Percentiles rank a stretch among this genome's conserved stretches.
These are phyloP conservation scores for Fusarium sp. DNA, from an alignment of 2,329 filamentous ascomycete species.

Conservation along the genomic window DNA sequence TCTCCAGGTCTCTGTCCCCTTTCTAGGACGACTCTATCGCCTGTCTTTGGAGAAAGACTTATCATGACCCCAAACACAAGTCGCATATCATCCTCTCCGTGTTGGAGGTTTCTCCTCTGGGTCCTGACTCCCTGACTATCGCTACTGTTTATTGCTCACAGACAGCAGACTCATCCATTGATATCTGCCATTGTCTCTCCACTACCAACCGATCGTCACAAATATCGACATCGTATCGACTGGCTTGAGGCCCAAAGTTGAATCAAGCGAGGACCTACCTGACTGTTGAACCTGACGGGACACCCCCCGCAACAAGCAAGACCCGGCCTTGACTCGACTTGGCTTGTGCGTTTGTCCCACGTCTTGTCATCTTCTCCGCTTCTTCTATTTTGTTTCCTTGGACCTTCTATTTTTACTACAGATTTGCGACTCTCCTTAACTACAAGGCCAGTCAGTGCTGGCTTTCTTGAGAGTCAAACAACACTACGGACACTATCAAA, in stretches of 20 bases:
- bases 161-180: neutral
- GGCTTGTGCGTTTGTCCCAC: conserved; percentile 5
- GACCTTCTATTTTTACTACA: conserved; percentile 23
- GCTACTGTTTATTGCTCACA: conserved; percentile 4
- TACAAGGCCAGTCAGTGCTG: conserved; percentile 25
- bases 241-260: conserved; percentile 22
- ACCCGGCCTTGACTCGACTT: conserved; percentile 1
- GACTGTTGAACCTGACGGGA: conserved; percentile 22
- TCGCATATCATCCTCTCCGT: conserved; percentile 51
- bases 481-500: neutral
- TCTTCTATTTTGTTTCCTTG: conserved; percentile 27
- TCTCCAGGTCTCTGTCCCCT: conserved; percentile 24
- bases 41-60: conserved; percentile 39
- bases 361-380: conserved; percentile 15
- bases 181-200: conserved; percentile 2
- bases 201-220: conserved; percentile 5
- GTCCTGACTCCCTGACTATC: conserved; percentile 51
- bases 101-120: conserved; percentile 53
- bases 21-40: conserved; percentile 24
- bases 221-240: conserved; percentile 16
- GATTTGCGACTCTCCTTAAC: neutral
- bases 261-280: conserved; percentile 18
- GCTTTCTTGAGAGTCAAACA: neutral
- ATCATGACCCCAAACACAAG: conserved; percentile 53
- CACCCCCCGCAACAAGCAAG: conserved; percentile 11